Conservation (phyloP, 495 filamentous ascomycete genomes). For the Aspergillus bertholletiae region DNA sequence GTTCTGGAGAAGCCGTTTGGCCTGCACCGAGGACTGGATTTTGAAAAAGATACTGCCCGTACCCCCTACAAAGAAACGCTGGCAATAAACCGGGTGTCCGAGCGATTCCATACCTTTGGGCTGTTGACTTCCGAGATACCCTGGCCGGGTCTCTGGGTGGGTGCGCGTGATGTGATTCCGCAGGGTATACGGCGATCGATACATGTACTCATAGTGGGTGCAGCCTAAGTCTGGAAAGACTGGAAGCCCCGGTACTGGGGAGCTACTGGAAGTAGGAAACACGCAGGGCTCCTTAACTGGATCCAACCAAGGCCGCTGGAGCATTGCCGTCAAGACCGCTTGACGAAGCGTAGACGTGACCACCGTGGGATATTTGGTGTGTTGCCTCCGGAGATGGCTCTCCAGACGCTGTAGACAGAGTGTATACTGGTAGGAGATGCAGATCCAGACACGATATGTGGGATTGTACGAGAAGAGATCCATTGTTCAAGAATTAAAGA, state of each 20-base stretch:
- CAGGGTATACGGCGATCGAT: background rate
- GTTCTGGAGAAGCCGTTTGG: background rate
- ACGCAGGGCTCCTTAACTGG: background rate
- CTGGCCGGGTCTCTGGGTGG: background rate
- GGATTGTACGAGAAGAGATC: background rate
- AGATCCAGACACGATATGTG: conserved; percentile 2
- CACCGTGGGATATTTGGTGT: background rate
- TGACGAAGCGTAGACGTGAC: background rate
- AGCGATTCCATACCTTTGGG: background rate
- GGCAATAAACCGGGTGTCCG: background rate
- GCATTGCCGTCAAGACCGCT: background rate
- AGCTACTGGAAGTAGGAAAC: background rate
- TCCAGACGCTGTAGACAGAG: background rate
- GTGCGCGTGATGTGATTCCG: background rate
- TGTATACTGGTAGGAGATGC: background rate
- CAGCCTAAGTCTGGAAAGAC: background rate
- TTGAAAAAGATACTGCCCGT: background rate
- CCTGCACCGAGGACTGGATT: background rate
- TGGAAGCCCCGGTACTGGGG: background rate
- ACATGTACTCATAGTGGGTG: background rate
- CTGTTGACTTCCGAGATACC: background rate
- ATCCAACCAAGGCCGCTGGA: background rate
- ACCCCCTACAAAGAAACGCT: background rate
- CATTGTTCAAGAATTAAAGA: no score
- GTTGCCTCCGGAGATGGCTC: background rate